Percentiles rank a stretch among this genome's conserved stretches.
Evolutionary conservation across 495 filamentous ascomycete species (phyloP).

Genomic region (Neurospora cerealis): DNA sequence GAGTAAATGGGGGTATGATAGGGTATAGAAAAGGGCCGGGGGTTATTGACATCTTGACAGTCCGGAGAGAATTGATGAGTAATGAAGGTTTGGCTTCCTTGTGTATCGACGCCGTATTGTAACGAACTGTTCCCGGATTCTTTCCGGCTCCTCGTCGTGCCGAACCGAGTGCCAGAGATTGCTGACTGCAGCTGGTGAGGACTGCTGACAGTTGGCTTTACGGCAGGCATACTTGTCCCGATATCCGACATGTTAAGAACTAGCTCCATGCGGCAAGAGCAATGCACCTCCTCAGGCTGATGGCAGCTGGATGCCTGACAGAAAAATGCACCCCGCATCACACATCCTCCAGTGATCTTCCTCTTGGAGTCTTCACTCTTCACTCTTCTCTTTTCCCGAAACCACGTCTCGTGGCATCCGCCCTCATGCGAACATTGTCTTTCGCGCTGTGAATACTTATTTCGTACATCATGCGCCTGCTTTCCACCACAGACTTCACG

Average conservation of each 20-base stretch:
- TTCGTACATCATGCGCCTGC: background rate
- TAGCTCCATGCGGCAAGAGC: background rate
- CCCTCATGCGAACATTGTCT: background rate
- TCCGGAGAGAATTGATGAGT: too few relatives aligned
- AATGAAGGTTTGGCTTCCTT: background rate
- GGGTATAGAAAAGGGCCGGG: too few relatives aligned
- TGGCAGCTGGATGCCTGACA: too few relatives aligned
- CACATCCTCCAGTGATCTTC: background rate
- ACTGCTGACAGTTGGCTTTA: background rate
- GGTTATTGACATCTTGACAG: too few relatives aligned
- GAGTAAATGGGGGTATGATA: background rate
- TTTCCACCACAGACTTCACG: background rate
- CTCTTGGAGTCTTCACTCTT: background rate
- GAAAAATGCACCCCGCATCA: background rate
- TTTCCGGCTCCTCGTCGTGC: background rate
- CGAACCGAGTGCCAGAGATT: background rate
- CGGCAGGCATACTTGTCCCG: background rate
- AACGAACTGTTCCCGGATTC: background rate
- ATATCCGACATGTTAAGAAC: background rate
- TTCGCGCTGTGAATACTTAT: background rate
- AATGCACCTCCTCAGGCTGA: too few relatives aligned
- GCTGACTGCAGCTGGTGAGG: background rate
- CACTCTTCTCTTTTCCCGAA: too few relatives aligned
- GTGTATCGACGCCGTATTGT: background rate
- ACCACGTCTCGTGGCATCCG: background rate